Conservation (phyloP, 495 filamentous ascomycete genomes). For the Hypomontagnella submonticulosa region DNA sequence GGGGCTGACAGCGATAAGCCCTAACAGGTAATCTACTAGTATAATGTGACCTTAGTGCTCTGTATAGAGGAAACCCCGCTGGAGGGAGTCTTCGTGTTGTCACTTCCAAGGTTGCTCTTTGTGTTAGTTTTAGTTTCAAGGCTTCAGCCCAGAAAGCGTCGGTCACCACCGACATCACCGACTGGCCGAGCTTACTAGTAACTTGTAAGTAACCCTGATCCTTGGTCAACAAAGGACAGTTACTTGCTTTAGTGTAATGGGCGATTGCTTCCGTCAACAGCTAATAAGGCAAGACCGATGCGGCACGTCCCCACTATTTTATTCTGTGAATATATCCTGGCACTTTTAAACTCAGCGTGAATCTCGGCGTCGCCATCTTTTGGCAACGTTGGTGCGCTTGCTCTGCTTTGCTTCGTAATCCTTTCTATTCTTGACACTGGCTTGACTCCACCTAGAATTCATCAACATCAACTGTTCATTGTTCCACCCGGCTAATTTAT, state of each 20-base stretch:
- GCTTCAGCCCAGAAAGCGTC: slow-evolving; percentile 22
- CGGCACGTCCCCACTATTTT: slow-evolving; percentile 8
- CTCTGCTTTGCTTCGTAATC: slow-evolving; percentile 4
- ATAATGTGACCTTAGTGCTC: background rate
- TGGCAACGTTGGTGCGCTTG: slow-evolving; percentile 11
- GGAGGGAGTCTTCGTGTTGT: background rate
- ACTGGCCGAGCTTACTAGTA: background rate
- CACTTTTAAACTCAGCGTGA: slow-evolving; percentile 17
- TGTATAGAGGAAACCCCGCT: background rate
- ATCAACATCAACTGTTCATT: slow-evolving; percentile 2
- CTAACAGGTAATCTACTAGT: slow-evolving; percentile 28
- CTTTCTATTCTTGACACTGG: background rate
- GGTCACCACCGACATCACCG: background rate
- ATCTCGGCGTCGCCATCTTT: slow-evolving; percentile 24
- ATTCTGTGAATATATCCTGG: background rate
- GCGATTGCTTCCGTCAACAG: slow-evolving; percentile 41
- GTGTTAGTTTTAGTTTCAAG: background rate
- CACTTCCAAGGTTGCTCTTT: background rate
- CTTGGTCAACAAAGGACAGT: too few species aligned
- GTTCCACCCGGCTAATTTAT: slow-evolving; percentile 8
- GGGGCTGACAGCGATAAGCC: slow-evolving; percentile 32
- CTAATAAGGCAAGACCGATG: slow-evolving; percentile 26
- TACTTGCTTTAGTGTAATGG: slow-evolving; percentile 8
- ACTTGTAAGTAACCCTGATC: too few species aligned
- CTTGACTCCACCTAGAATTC: background rate